phyloP scores from a whole-genome alignment of 1,284 basidiomycete species.

The Neotropicomus parvogracilis region DNA sequence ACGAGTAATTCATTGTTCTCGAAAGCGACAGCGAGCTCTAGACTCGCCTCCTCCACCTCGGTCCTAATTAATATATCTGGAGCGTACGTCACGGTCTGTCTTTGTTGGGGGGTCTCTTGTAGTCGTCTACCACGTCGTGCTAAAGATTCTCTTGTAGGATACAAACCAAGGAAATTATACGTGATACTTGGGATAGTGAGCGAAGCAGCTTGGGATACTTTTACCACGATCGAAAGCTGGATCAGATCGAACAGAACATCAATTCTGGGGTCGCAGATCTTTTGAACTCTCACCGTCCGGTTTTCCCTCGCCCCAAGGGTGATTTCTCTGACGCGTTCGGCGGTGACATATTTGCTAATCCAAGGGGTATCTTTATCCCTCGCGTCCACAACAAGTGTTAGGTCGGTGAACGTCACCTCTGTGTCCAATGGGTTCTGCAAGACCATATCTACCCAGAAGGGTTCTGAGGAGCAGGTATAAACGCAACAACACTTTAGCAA shows the following conservation, averaged over 20 bases:
- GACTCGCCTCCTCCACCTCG: slow-evolving; percentile 57
- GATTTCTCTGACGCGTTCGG: slow-evolving; percentile 58
- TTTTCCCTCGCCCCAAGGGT: slow-evolving; percentile 54
- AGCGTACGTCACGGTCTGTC: slow-evolving; percentile 61
- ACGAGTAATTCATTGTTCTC: slow-evolving; percentile 49
- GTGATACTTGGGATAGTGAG: slow-evolving; percentile 53
- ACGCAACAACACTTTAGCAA: not conserved
- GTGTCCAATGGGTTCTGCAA: slow-evolving; percentile 68
- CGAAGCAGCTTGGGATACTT: slow-evolving; percentile 45
- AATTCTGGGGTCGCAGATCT: slow-evolving; percentile 1
- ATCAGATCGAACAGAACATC: slow-evolving; percentile 1
- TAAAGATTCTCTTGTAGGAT: slow-evolving; percentile 60
- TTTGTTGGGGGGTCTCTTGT: slow-evolving; percentile 66
- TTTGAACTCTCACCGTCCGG: slow-evolving; percentile 43
- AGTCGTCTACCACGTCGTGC: slow-evolving; percentile 62
- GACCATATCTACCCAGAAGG: slow-evolving; percentile 70
- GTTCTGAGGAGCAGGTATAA: slow-evolving; percentile 43
- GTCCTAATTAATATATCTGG: slow-evolving; percentile 55
- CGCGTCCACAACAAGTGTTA: slow-evolving; percentile 53
- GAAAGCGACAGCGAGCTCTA: slow-evolving; percentile 55
- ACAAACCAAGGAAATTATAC: slow-evolving; percentile 66
- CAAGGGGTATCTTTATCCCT: slow-evolving; percentile 32
- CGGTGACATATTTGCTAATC: slow-evolving; percentile 43
- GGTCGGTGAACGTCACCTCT: slow-evolving; percentile 59
- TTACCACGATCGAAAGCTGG: slow-evolving; percentile 64